These are phyloP conservation scores for Jaapia argillacea DNA, from an alignment of 768 basidiomycete species.

Conservation along the genomic window DNA sequence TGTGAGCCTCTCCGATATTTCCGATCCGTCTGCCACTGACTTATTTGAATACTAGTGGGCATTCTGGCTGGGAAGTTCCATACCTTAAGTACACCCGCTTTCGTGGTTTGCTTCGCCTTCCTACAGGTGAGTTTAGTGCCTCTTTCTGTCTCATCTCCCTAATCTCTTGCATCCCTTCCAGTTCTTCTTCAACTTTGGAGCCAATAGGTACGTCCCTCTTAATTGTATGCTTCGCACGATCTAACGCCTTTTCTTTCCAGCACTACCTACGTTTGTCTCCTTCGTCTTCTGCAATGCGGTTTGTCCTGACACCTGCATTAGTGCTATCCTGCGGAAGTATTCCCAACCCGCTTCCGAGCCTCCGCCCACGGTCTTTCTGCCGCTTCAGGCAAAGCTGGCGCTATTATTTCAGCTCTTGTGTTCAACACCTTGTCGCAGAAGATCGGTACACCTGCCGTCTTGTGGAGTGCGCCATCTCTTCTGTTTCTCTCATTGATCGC, in stretches of 20 bases:
- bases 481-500: background rate
- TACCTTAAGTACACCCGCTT: constrained; percentile 41
- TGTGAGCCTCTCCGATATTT: constrained; percentile 25
- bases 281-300: background rate
- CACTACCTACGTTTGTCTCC: constrained; percentile 39
- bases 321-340: constrained; percentile 72
- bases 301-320: too few species aligned
- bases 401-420: constrained; percentile 65
- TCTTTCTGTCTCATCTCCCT: background rate
- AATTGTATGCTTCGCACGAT: background rate
- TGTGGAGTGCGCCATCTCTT: constrained; percentile 52
- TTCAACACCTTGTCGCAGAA: constrained; percentile 52
- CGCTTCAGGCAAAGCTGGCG: constrained; percentile 65
- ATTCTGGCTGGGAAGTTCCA: constrained; percentile 62
- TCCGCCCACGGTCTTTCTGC: constrained; percentile 70
- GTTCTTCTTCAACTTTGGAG: constrained; percentile 82
- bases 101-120: constrained; percentile 66
- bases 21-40: background rate
- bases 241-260: constrained; percentile 18
- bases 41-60: constrained; percentile 36
- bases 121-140: constrained; percentile 33
- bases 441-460: constrained; percentile 55
- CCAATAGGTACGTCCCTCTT: constrained; percentile 30
- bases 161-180: constrained; percentile 13
- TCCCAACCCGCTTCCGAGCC: constrained; percentile 68